Evolutionary conservation across 129 eudicot species (phyloP).

Genomic region (Dittrichia graveolens): DNA sequence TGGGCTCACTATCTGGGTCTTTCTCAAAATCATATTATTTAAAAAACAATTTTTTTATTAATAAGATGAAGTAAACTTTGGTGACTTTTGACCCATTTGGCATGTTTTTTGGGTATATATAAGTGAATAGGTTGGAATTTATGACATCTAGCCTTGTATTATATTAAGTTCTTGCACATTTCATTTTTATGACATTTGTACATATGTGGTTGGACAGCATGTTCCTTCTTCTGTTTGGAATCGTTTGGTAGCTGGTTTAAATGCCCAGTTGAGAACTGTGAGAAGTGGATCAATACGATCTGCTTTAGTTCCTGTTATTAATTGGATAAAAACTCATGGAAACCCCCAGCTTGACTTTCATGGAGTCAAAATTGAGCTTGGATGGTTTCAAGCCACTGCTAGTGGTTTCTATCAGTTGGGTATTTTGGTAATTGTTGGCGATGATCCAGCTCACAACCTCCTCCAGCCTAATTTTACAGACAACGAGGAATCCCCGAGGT

Average conservation of each 20-base stretch:
- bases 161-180: neutral
- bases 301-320: conserved; percentile 60
- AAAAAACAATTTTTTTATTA: neutral
- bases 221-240: conserved; percentile 85
- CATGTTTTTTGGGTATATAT: neutral
- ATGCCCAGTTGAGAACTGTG: conserved; percentile 78
- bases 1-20: no score
- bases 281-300: conserved; percentile 69
- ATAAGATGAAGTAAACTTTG: neutral
- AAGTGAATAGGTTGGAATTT: neutral
- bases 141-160: neutral
- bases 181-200: conserved; percentile 22
- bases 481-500: conserved; percentile 63
- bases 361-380: conserved; percentile 72
- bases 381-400: conserved; percentile 93
- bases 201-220: conserved; percentile 50
- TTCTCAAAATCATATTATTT: neutral
- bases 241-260: conserved; percentile 85
- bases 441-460: conserved; percentile 46
- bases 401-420: conserved; percentile 85
- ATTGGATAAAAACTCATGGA: conserved; percentile 75
- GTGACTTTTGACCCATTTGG: neutral
- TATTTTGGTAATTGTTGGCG: conserved; percentile 69
- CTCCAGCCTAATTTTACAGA: conserved; percentile 48
- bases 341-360: conserved; percentile 90